Percentiles rank a stretch among this genome's conserved stretches.
Evolutionary conservation across 129 eudicot species (phyloP).

Genomic region (Oenanthe sinensis): DNA sequence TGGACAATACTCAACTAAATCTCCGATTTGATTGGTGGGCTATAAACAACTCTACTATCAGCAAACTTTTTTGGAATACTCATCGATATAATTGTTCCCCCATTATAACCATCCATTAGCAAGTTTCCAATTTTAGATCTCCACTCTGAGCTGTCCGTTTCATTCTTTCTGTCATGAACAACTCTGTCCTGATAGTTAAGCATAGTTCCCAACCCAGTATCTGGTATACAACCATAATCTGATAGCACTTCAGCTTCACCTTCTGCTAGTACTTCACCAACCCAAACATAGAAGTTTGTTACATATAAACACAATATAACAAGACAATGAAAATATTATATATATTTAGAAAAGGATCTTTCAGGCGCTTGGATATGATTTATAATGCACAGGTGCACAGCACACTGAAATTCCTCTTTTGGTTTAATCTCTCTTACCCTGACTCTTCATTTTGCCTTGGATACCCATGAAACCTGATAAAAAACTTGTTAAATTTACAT

Average conservation of each 20-base stretch:
- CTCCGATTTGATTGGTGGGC: conserved; percentile 53
- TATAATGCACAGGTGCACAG: neutral
- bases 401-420: neutral
- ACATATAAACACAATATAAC: neutral
- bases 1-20: conserved; percentile 29
- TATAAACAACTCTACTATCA: conserved; percentile 26
- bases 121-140: conserved; percentile 69
- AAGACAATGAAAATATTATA: too few species aligned
- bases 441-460: neutral
- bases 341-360: neutral
- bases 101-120: conserved; percentile 74
- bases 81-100: conserved; percentile 54
- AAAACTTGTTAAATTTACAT: neutral
- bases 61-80: conserved; percentile 40
- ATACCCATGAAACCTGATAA: neutral
- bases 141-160: conserved; percentile 76
- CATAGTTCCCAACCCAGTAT: conserved; percentile 86
- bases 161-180: conserved; percentile 73
- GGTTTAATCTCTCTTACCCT: neutral
- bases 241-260: conserved; percentile 79
- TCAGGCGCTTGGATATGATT: neutral
- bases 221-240: conserved; percentile 81
- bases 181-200: conserved; percentile 79
- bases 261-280: conserved; percentile 21
- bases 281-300: neutral